Evolutionary conservation across 257 asterid genomes (phyloP), one percentile per base, ranked within the genome.

Genomic region (Echium plantagineum): DNA sequence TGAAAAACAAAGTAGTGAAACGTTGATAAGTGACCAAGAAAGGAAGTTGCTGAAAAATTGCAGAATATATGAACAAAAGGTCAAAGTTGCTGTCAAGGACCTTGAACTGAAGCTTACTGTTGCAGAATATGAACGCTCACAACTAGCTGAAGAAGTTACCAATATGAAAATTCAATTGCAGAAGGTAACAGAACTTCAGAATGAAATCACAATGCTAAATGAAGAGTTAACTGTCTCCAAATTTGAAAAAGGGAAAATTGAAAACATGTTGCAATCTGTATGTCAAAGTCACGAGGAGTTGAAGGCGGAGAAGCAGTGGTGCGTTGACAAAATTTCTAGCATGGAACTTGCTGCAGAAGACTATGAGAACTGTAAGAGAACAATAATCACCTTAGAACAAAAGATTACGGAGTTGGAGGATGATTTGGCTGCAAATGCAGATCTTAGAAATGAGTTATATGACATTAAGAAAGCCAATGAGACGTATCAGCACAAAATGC

Each of bases 21-120:
- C 59, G 57, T 62, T 81, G 66, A 68, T 64, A 75, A 52, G 71
- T 66, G 93, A 85, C 22, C 78, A 83, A 56, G 90, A 80, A 28
- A 79, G 72, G 54, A 87, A 78, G 58, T 62, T 24, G 66, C 18
- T 81, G 71, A 79, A 79, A 20, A 77, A 59, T 75, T 77, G 79
- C 59, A 83, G 77, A 75, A 78, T 57, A 61, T 62, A 61, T 15
- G 96, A 87, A 71, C 95, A 85, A 42, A 83, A 79, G 63, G 77
- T 87, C 58, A 87, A 74, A 81, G 74, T 83, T 6, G 72, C 70
- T 4, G 26, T 81, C 58, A 85, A 76, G 65, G 90, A 83, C 46
- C 83, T 85, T 64, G 96, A 87, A 62, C 59, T 82, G 75, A 87
- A 86, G 78, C 86, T 77, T 31, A 86, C 95, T 20, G 72, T 89